Percentiles rank a stretch among this genome's conserved stretches.
phyloP scores from a whole-genome alignment of 2,329 filamentous ascomycete species.

The Fusarium gaditjirri region DNA sequence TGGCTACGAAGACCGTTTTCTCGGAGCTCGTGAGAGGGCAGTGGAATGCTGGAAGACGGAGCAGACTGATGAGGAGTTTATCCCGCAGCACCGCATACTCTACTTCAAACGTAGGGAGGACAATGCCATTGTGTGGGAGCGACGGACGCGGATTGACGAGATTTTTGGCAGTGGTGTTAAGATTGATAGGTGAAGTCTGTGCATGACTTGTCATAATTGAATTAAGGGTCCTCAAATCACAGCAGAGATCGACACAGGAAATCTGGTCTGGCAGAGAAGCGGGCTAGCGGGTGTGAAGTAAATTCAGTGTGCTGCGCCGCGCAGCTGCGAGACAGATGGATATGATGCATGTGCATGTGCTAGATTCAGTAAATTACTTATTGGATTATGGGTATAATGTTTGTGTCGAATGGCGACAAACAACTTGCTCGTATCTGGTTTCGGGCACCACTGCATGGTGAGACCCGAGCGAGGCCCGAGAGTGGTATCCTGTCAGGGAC shows the following conservation, averaged over 20 bases:
- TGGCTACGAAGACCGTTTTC: slow-evolving; percentile 71
- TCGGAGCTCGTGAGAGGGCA: slow-evolving; percentile 63
- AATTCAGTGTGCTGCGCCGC: slow-evolving; percentile 15
- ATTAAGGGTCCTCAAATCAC: slow-evolving; percentile 15
- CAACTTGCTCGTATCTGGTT: neutral
- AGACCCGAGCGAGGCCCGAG: neutral
- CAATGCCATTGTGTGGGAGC: slow-evolving; percentile 66
- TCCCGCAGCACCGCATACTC: slow-evolving; percentile 71
- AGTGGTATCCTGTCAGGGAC: neutral
- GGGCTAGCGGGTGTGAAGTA: slow-evolving; percentile 7
- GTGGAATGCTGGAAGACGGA: slow-evolving; percentile 69
- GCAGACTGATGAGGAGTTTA: slow-evolving; percentile 73
- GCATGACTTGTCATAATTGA: slow-evolving; percentile 6
- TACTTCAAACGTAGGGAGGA: slow-evolving; percentile 68
- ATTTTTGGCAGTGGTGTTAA: slow-evolving; percentile 66
- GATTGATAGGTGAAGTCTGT: slow-evolving; percentile 7
- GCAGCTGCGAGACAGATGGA: neutral
- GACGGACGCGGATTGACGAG: slow-evolving; percentile 61
- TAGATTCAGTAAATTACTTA: neutral
- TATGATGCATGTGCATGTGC: neutral
- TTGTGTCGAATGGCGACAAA: neutral
- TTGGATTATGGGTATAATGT: neutral
- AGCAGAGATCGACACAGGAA: neutral
- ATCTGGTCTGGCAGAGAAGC: neutral
- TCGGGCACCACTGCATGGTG: slow-evolving; percentile 10